Evolutionary conservation across 805 yeast species (phyloP).

Genomic region (Pichia cephalocereana): DNA sequence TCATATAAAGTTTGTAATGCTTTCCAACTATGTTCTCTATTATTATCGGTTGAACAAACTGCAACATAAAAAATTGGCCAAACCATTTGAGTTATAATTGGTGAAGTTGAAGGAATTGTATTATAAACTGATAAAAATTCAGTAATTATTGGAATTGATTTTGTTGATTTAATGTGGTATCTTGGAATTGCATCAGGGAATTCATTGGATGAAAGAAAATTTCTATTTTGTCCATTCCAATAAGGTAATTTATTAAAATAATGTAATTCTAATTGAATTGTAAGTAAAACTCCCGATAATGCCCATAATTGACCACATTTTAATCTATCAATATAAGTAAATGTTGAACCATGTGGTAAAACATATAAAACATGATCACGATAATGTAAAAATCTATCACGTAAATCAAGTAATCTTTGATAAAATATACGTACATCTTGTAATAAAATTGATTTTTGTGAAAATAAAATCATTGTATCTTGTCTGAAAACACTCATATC

Average conservation of each 20-base stretch:
- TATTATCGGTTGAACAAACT: conserved; percentile 28
- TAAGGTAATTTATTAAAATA: conserved; percentile 1
- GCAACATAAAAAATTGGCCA: conserved; percentile 51
- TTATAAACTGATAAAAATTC: conserved; percentile 43
- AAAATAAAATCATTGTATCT: conserved; percentile 1
- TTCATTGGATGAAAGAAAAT: background rate
- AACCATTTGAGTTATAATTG: conserved; percentile 51
- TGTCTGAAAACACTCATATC: conserved; percentile 3
- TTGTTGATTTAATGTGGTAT: conserved; percentile 13
- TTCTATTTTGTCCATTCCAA: conserved; percentile 2
- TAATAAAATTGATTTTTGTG: background rate
- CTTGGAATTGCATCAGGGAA: conserved; percentile 8
- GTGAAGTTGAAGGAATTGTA: conserved; percentile 36
- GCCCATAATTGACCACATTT: conserved; percentile 54
- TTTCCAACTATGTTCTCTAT: conserved; percentile 22
- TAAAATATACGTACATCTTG: background rate
- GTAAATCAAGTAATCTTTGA: conserved; percentile 2
- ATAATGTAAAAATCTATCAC: conserved; percentile 25
- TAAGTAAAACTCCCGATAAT: conserved; percentile 22
- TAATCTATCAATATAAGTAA: conserved; percentile 31
- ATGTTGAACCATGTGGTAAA: conserved; percentile 15
- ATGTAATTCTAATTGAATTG: conserved; percentile 6
- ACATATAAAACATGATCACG: conserved; percentile 35
- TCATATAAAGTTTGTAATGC: conserved; percentile 35
- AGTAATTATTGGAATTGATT: conserved; percentile 26